Evolutionary conservation across 2,329 filamentous ascomycete genomes (phyloP).

Genomic region (Pseudogymnoascus sp.): DNA sequence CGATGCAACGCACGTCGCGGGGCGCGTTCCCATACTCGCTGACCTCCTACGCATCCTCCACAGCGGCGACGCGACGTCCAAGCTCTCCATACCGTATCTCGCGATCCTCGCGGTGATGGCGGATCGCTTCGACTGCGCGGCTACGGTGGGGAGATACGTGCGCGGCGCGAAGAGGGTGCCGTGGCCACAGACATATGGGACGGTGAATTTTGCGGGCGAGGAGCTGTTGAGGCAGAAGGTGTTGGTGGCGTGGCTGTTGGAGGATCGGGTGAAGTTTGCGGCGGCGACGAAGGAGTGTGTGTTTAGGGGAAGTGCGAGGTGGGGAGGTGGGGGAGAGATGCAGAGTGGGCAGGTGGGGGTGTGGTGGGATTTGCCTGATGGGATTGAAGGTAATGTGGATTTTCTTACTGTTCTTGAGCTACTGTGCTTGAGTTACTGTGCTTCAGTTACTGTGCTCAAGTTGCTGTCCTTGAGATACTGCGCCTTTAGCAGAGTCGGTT

Average conservation of each 20-base stretch:
- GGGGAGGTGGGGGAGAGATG: constrained; percentile 21
- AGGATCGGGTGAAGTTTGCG: constrained; percentile 51
- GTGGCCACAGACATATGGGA: constrained; percentile 40
- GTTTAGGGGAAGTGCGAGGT: constrained; percentile 49
- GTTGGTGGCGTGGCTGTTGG: constrained; percentile 55
- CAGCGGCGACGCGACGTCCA: constrained; percentile 36
- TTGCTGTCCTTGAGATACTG: no score
- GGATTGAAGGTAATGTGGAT: constrained; percentile 48
- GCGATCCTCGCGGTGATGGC: constrained; percentile 62
- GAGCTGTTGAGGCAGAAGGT: constrained; percentile 62
- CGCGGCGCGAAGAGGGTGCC: constrained; percentile 40
- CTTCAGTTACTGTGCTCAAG: no score
- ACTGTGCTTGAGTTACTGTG: no score
- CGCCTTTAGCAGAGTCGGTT: neutral
- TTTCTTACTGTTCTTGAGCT: neutral
- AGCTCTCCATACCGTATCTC: constrained; percentile 50
- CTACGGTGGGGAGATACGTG: constrained; percentile 45
- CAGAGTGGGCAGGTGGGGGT: constrained; percentile 36
- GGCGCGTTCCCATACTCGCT: constrained; percentile 52
- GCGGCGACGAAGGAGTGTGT: constrained; percentile 58
- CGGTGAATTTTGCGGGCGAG: constrained; percentile 42
- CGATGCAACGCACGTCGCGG: constrained; percentile 51
- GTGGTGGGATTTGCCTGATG: constrained; percentile 67
- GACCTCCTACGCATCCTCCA: constrained; percentile 63
- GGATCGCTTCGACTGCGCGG: constrained; percentile 62